Conservation (phyloP, 495 filamentous ascomycete genomes). For the Penicillium canescens region DNA sequence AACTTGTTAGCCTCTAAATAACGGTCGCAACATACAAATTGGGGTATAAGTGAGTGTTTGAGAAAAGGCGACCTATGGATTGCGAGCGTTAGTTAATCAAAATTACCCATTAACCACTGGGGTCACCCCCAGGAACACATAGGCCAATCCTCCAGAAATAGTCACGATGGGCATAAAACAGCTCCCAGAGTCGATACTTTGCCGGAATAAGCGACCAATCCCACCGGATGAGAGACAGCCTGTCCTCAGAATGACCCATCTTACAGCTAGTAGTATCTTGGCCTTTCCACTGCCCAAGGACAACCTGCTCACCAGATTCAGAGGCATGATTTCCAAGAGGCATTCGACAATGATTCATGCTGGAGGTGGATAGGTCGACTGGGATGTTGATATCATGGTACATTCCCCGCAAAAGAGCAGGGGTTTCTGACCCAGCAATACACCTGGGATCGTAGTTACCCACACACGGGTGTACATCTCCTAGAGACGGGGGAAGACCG, state of each 20-base stretch:
- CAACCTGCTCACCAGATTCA: constrained; percentile 3
- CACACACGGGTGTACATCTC: constrained; percentile 68
- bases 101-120: constrained; percentile 25
- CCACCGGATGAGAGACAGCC: constrained; percentile 21
- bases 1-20: neutral
- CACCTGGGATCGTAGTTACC: constrained; percentile 73
- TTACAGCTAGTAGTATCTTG: constrained; percentile 1
- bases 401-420: constrained; percentile 6
- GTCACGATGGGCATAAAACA: constrained; percentile 93
- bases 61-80: no score
- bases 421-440: constrained; percentile 53
- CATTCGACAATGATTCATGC: neutral
- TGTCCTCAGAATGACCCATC: constrained; percentile 12
- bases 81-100: neutral
- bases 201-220: constrained; percentile 54
- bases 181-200: constrained; percentile 76
- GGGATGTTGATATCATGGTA: constrained; percentile 13
- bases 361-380: constrained; percentile 1
- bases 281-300: constrained; percentile 4
- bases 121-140: constrained; percentile 84
- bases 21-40: neutral
- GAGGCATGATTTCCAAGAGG: neutral
- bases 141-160: constrained; percentile 94
- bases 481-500: constrained; percentile 61
- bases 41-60: neutral